Percentiles rank a stretch among this genome's conserved stretches.
phyloP scores from a whole-genome alignment of 352 stramenopile species.

The Phytopythium ostracodes region DNA sequence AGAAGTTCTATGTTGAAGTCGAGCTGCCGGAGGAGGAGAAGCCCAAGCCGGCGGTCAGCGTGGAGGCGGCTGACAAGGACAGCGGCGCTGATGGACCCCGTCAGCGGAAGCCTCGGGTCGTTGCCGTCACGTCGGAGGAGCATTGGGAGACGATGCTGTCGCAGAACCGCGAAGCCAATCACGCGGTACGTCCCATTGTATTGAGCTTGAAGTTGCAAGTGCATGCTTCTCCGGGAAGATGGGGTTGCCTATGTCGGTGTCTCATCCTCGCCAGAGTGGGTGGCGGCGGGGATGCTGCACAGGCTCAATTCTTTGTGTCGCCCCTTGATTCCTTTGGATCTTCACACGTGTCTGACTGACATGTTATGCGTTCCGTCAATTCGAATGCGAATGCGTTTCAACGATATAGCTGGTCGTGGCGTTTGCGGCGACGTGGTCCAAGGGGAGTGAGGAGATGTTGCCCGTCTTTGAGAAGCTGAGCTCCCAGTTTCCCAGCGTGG shows the following conservation, averaged over 20 bases:
- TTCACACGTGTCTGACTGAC: not conserved
- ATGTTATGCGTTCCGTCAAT: not conserved
- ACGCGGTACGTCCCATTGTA: conserved; percentile 30
- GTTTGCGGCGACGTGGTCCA: conserved; percentile 85
- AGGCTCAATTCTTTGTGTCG: not conserved
- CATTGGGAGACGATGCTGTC: conserved; percentile 50
- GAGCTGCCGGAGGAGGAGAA: conserved; percentile 66
- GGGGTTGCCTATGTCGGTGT: not conserved
- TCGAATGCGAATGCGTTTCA: not conserved
- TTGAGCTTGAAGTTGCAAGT: not conserved
- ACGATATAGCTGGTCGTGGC: conserved; percentile 67
- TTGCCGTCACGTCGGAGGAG: conserved; percentile 41
- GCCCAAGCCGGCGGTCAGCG: conserved; percentile 15
- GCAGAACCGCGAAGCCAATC: conserved; percentile 36
- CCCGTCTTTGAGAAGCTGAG: conserved; percentile 78
- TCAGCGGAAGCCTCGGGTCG: conserved; percentile 52
- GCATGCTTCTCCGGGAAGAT: not conserved
- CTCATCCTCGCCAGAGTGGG: conserved; percentile 1
- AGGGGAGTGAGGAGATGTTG: conserved; percentile 74
- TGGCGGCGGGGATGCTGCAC: not conserved
- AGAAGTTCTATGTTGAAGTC: conserved; percentile 80
- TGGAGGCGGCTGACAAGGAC: conserved; percentile 8
- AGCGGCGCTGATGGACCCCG: conserved; percentile 26
- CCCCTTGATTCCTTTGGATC: not conserved
- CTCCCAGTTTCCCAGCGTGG: conserved; percentile 31